Evolutionary conservation across 352 stramenopile genomes (phyloP).

Genomic region (Phytopythium ostracodes): DNA sequence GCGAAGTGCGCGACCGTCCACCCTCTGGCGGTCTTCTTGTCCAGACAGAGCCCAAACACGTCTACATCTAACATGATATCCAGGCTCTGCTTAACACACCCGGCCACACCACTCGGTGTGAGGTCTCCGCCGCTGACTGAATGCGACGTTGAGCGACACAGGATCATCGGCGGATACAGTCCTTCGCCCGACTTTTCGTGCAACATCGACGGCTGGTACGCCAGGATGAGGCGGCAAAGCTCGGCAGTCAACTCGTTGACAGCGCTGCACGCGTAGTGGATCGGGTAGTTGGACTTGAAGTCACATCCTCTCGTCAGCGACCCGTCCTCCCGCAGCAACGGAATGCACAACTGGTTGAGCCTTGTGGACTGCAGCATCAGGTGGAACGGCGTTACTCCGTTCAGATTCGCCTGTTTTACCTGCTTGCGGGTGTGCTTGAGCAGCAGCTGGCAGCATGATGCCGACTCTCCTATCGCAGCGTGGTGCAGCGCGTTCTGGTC

Average conservation of each 20-base stretch:
- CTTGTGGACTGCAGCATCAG: constrained; percentile 40
- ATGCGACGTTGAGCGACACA: constrained; percentile 30
- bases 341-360: constrained; percentile 46
- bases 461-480: constrained; percentile 34
- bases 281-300: constrained; percentile 37
- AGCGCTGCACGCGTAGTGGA: constrained; percentile 61
- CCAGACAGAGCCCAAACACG: constrained; percentile 51
- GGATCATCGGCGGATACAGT: constrained; percentile 40
- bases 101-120: constrained; percentile 12
- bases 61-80: constrained; percentile 53
- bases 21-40: constrained; percentile 27
- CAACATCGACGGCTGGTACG: constrained; percentile 27
- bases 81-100: constrained; percentile 31
- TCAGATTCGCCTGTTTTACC: constrained; percentile 47
- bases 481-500: constrained; percentile 58
- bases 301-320: constrained; percentile 39
- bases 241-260: constrained; percentile 42
- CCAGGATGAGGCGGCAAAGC: constrained; percentile 45
- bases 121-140: background rate
- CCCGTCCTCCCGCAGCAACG: constrained; percentile 25
- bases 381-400: constrained; percentile 51
- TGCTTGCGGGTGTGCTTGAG: constrained; percentile 37
- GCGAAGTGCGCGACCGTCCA: constrained; percentile 56
- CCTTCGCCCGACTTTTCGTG: constrained; percentile 32
- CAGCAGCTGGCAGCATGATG: constrained; percentile 30